A percentile compares a stretch with the other conserved stretches of the same genome.
phyloP scores from a whole-genome alignment of 163 green algal species.

The Trebouxiophyceae sp. region DNA sequence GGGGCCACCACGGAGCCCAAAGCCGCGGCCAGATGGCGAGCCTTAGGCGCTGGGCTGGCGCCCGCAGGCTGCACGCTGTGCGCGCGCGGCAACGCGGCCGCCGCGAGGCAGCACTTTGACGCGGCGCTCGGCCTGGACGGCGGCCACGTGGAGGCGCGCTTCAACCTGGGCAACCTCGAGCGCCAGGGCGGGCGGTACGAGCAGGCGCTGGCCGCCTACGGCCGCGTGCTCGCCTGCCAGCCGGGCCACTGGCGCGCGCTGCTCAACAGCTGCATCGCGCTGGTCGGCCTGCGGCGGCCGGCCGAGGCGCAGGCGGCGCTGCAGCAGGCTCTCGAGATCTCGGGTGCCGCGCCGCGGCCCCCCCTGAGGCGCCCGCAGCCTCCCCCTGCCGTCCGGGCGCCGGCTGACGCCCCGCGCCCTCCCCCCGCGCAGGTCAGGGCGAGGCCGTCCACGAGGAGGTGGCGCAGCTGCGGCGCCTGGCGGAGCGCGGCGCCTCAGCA shows the following conservation, averaged over 20 bases:
- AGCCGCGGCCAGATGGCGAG: no score
- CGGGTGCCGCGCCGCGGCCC: slow-evolving; percentile 11
- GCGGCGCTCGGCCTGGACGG: slow-evolving; percentile 9
- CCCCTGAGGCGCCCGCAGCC: background rate
- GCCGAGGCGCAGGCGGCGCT: slow-evolving; percentile 27
- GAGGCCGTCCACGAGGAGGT: slow-evolving; percentile 20
- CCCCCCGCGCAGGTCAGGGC: slow-evolving; percentile 14
- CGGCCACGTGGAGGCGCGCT: slow-evolving; percentile 18
- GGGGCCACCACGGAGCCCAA: no score
- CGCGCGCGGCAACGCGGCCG: slow-evolving; percentile 19
- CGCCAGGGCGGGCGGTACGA: slow-evolving; percentile 26
- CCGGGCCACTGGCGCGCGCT: slow-evolving; percentile 32
- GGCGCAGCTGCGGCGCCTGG: slow-evolving; percentile 26
- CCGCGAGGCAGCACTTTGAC: slow-evolving; percentile 23
- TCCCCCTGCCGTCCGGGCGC: background rate
- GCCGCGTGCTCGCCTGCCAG: slow-evolving; percentile 29
- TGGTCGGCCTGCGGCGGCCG: slow-evolving; percentile 7
- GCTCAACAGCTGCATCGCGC: slow-evolving; percentile 40
- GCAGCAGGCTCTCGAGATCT: slow-evolving; percentile 24
- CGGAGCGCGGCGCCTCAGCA: slow-evolving; percentile 15
- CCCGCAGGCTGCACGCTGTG: slow-evolving; percentile 17
- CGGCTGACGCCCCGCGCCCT: background rate
- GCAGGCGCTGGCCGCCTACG: slow-evolving; percentile 29
- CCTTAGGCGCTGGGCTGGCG: no score
- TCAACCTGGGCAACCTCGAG: slow-evolving; percentile 48